These are phyloP conservation scores for Ganoderma multipileum DNA, from an alignment of 1,284 basidiomycete genomes.

Conservation along the genomic window DNA sequence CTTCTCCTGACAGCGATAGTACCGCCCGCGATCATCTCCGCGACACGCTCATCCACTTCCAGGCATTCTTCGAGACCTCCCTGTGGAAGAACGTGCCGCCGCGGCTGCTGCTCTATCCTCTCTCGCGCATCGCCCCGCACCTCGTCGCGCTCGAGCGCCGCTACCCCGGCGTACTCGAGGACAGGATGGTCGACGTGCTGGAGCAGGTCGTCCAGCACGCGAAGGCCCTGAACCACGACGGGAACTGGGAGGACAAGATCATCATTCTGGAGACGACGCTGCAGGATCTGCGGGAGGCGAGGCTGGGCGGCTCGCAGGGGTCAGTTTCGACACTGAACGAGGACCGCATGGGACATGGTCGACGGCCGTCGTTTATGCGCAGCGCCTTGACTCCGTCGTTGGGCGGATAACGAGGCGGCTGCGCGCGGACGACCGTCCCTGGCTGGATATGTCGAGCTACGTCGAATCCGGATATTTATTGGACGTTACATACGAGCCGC, in stretches of 20 bases:
- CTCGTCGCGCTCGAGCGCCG: slow-evolving; percentile 24
- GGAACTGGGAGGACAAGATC: slow-evolving; percentile 31
- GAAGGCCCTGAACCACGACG: slow-evolving; percentile 17
- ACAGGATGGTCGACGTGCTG: slow-evolving; percentile 21
- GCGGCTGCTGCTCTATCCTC: slow-evolving; percentile 17
- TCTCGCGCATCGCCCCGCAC: slow-evolving; percentile 28
- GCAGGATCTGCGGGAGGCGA: slow-evolving; percentile 15
- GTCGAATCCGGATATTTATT: neutral
- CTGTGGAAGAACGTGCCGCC: slow-evolving; percentile 22
- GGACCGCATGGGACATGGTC: neutral
- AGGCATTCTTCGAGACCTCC: slow-evolving; percentile 25
- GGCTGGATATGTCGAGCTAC: neutral
- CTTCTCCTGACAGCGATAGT: slow-evolving; percentile 3
- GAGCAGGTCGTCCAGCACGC: slow-evolving; percentile 20
- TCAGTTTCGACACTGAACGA: slow-evolving; percentile 1
- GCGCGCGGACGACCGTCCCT: neutral
- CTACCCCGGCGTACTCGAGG: slow-evolving; percentile 16
- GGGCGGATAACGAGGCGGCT: neutral
- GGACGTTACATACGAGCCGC: neutral
- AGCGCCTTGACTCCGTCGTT: neutral
- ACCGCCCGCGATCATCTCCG: slow-evolving; percentile 10
- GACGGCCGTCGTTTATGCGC: slow-evolving; percentile 22
- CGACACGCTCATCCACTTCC: slow-evolving; percentile 23
- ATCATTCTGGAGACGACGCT: slow-evolving; percentile 22
- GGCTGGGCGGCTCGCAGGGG: neutral